Evolutionary conservation across 345 rosid genomes (phyloP).

Genomic region (Barbarea vulgaris): DNA sequence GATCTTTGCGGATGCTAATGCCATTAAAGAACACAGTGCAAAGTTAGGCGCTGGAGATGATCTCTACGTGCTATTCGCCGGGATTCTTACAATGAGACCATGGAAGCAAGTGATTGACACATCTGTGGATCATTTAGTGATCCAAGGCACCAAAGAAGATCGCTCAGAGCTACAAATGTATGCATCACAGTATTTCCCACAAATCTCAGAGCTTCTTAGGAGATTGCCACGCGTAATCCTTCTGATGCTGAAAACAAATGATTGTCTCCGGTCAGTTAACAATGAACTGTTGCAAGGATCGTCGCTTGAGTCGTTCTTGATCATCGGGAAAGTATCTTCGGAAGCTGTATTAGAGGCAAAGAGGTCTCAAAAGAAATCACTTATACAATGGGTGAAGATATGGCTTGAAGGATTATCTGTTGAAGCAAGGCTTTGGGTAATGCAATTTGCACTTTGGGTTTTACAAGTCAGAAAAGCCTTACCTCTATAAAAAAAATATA

Average conservation of each 20-base stretch:
- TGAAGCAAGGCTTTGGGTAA: conserved; percentile 65
- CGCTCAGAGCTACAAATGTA: conserved; percentile 90
- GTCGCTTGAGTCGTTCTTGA: conserved; percentile 70
- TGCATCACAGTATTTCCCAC: conserved; percentile 85
- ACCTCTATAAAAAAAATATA: conserved; percentile 37
- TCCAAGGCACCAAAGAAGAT: conserved; percentile 70
- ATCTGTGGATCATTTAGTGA: conserved; percentile 85
- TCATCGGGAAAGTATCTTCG: conserved; percentile 81
- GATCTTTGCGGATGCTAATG: conserved; percentile 79
- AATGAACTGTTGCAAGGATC: conserved; percentile 78
- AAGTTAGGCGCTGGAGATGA: conserved; percentile 96
- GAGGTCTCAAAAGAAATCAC: conserved; percentile 58
- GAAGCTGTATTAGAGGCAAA: conserved; percentile 86
- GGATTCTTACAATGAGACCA: conserved; percentile 90
- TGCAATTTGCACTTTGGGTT: conserved; percentile 72
- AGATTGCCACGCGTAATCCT: conserved; percentile 91
- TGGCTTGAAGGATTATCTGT: conserved; percentile 67
- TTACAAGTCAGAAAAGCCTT: conserved; percentile 63
- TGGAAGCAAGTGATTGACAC: conserved; percentile 85
- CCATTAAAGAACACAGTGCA: conserved; percentile 77
- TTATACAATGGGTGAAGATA: conserved; percentile 48
- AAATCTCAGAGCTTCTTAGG: conserved; percentile 91
- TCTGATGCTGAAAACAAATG: conserved; percentile 90
- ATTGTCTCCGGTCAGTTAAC: conserved; percentile 89
- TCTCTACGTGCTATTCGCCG: conserved; percentile 75